These are phyloP conservation scores for Citrus maxima DNA, from an alignment of 345 rosid species.

Conservation along the genomic window DNA sequence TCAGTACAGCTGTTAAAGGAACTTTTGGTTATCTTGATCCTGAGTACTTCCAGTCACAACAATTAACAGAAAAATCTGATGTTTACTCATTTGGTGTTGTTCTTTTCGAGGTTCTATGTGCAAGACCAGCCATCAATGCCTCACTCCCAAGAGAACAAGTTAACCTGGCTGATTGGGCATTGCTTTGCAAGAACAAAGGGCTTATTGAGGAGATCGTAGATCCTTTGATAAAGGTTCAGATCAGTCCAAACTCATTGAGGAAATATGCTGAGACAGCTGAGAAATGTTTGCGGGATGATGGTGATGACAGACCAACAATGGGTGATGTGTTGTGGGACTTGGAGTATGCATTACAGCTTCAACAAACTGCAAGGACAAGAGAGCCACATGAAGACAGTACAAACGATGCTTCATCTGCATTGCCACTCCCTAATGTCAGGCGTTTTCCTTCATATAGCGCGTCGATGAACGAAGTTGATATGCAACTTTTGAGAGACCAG, in stretches of 20 bases:
- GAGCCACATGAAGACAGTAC: too few relatives aligned
- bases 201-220: slow-evolving; percentile 42
- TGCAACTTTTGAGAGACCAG: too few relatives aligned
- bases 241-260: slow-evolving; percentile 38
- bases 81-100: slow-evolving; percentile 60
- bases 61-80: slow-evolving; percentile 55
- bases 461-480: too few relatives aligned
- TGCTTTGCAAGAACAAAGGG: slow-evolving; percentile 30
- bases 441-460: too few relatives aligned
- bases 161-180: slow-evolving; percentile 55
- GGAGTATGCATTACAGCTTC: slow-evolving; percentile 39
- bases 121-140: slow-evolving; percentile 40
- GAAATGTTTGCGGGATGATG: slow-evolving; percentile 59
- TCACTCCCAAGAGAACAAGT: slow-evolving; percentile 36
- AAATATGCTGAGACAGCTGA: slow-evolving; percentile 48
- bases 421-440: too few relatives aligned
- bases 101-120: slow-evolving; percentile 53
- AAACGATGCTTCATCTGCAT: too few relatives aligned
- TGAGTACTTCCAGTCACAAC: slow-evolving; percentile 44
- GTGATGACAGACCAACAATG: slow-evolving; percentile 53
- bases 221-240: slow-evolving; percentile 23
- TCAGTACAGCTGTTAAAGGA: slow-evolving; percentile 45
- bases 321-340: slow-evolving; percentile 58
- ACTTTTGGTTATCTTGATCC: slow-evolving; percentile 61
- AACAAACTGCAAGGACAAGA: not conserved